phyloP scores from a whole-genome alignment of 257 asterid genomes.

The Echium plantagineum region DNA sequence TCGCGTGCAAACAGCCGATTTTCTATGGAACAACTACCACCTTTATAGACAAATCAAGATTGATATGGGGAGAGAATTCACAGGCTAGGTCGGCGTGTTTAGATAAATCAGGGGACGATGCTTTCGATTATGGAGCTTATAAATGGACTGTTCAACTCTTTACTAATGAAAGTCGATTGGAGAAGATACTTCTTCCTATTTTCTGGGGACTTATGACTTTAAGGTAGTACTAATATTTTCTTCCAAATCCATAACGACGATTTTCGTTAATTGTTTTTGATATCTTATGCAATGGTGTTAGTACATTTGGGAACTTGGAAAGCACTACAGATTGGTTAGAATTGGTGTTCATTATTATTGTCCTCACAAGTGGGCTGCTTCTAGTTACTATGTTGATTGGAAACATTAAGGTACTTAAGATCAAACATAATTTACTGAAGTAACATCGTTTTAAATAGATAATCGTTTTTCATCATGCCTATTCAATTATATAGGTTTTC shows the following conservation, averaged over 20 bases:
- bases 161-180: constrained; percentile 62
- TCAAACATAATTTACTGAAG: no score
- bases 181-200: constrained; percentile 80
- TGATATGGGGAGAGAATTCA: constrained; percentile 54
- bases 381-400: constrained; percentile 97
- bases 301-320: constrained; percentile 94
- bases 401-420: constrained; percentile 65
- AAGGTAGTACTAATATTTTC: constrained; percentile 47
- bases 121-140: constrained; percentile 64
- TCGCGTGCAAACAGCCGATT: constrained; percentile 27
- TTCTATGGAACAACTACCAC: constrained; percentile 37
- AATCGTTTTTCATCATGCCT: no score
- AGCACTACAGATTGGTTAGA: constrained; percentile 97
- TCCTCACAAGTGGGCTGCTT: constrained; percentile 77
- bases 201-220: constrained; percentile 99
- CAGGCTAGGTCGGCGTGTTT: constrained; percentile 50
- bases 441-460: no score
- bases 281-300: constrained; percentile 8
- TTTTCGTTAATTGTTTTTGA: background rate
- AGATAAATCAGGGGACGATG: constrained; percentile 25
- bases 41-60: constrained; percentile 30
- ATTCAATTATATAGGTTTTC: constrained; percentile 50
- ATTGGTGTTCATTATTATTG: constrained; percentile 76
- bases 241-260: background rate
- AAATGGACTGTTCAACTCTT: constrained; percentile 95